Evolutionary conservation across 306 rosid species (phyloP), one percentile per base, ranked within the genome.

Genomic region (Lithocarpus polystachyus): DNA sequence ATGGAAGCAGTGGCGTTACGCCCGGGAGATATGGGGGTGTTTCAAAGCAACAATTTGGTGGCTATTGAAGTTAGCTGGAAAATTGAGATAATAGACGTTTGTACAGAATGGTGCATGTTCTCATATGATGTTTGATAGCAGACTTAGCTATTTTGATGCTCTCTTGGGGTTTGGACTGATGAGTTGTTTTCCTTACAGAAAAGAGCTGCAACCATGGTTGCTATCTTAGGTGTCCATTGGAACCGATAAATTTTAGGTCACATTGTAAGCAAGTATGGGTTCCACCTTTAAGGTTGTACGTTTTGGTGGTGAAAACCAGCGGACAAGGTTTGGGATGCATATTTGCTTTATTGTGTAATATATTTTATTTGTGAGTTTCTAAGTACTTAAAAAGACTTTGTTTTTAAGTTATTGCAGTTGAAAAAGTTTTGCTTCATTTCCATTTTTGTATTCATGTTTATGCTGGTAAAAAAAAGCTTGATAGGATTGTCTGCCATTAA

Each of bases 21-120:
- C 82, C 89, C 5, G 90, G 94, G 33, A 87, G 90, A 86, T 89
- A 87, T 72, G 90, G 90, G 35, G 48, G 81, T 56, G 81, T 77
- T 72, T 82, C 89, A 48, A 82, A 69, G 51, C 88, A 90, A 67
- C 74, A 80, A 43, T 81, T 69, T 5, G 77, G 90, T 22, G 82
- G 90, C 68, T 86, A 78, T 75, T 87, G 85, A 92, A 84, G 65
- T 79, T 56, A 23, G 54, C 51, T 43, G 9, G 56, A 67, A 77
- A 65, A 22, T 74, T 62, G 57, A 71, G 75, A 24, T 68, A n/a
- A 20, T n/a, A 31, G 35, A 75, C 9, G 37, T 29, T 53, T 75
- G 73, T 78, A 74, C 33, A 78, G 72, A 54, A 24, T 55, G 22
- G 22, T 56, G 75, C 20, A 18, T 19, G 65, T 29, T 31, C 59